Evolutionary conservation across 2,329 filamentous ascomycete genomes (phyloP), one percentile per base, ranked within the genome.

Genomic region (Coniochaeta ligniaria): DNA sequence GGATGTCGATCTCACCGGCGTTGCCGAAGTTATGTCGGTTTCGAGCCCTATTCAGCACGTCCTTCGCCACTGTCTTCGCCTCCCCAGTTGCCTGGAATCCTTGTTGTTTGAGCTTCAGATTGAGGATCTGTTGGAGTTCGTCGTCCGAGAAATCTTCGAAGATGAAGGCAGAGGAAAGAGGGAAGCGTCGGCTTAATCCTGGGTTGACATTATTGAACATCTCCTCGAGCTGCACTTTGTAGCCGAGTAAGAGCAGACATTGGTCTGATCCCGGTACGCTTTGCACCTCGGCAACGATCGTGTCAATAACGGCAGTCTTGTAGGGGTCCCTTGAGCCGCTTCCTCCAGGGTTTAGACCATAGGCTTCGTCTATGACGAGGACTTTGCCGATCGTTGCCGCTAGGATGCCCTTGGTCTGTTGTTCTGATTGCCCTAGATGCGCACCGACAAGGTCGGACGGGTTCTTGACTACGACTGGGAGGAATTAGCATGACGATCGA

Each of bases 341-440:
- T 2, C 70, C 69, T 0, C 75, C 75, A 4, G 54, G 54, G 54
- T 79, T 82, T 0, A 94, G 76, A 36, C 85, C 84, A 64, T 94
- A 93, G 0, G 90, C 90, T 68, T 95, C 90, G 63, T 94, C 90
- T 2, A 94, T 92, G 16, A 94, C 83, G 0, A 94, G 79, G 0
- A 93, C 88, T 64, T 93, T 94, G 0, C 91, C 90, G 0, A 81
- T 64, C 0, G 87, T 85, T 0, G 85, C 75, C 0, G 82, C 83
- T 0, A 94, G 76, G 7, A 93, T 92, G 0, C 77, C 86, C 64
- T 91, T 93, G 0, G 90, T 93, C 36, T 86, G 84, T 1, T 80
- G 76, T 69, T 94, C 90, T 0, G 90, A 92, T 1, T 80, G 75
- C 0, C 90, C 90, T 0, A 94, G 63, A 0, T 69, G 76, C 9